Evolutionary conservation across 2,329 filamentous ascomycete species (phyloP).

Genomic region (Ophiocordyceps robertsii): DNA sequence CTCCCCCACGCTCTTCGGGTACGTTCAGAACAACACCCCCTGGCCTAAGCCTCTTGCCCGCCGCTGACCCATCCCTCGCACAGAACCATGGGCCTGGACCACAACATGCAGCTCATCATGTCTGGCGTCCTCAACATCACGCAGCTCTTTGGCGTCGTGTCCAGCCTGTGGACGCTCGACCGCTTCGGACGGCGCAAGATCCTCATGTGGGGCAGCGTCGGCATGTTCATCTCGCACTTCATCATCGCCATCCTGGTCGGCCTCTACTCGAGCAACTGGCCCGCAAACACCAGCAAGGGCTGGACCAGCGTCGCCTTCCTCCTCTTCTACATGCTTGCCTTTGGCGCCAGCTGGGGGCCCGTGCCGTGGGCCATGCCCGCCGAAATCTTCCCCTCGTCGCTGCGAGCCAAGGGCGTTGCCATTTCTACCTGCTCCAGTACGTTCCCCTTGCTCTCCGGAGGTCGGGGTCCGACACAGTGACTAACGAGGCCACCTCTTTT

Average conservation of each 20-base stretch:
- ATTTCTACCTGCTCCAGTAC: slow-evolving; percentile 39
- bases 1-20: slow-evolving; percentile 41
- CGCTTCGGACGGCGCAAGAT: slow-evolving; percentile 13
- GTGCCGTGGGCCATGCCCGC: slow-evolving; percentile 32
- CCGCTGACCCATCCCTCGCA: background rate
- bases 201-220: slow-evolving; percentile 11
- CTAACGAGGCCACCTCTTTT: background rate
- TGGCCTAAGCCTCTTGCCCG: background rate
- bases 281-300: slow-evolving; percentile 10
- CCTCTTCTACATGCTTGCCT: slow-evolving; percentile 43
- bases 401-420: slow-evolving; percentile 50
- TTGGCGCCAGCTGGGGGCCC: slow-evolving; percentile 44
- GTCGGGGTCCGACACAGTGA: background rate
- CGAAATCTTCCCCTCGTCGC: slow-evolving; percentile 48
- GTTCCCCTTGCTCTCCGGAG: background rate
- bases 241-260: slow-evolving; percentile 14
- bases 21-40: background rate
- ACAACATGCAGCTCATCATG: slow-evolving; percentile 17
- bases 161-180: slow-evolving; percentile 29
- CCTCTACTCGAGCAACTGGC: slow-evolving; percentile 11
- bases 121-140: slow-evolving; percentile 17
- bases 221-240: slow-evolving; percentile 13
- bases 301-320: slow-evolving; percentile 16
- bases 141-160: slow-evolving; percentile 21
- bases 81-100: slow-evolving; percentile 31